Evolutionary conservation across 2,329 filamentous ascomycete species (phyloP).

Genomic region (Exophiala sp.): DNA sequence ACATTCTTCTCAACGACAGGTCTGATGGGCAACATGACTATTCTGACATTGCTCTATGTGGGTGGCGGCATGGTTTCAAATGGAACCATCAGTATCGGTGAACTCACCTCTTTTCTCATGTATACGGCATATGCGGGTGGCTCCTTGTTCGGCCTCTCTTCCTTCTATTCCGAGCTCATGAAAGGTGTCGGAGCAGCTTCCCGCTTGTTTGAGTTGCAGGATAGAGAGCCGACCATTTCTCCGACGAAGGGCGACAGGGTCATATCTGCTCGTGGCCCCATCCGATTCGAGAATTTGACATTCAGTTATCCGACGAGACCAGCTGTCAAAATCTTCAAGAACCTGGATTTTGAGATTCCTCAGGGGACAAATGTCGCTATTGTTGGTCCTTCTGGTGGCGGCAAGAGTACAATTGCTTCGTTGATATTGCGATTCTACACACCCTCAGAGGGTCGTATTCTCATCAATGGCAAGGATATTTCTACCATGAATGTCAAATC

Average conservation of each 20-base stretch:
- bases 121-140: constrained; percentile 86
- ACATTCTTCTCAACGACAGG: constrained; percentile 86
- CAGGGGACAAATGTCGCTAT: constrained; percentile 94
- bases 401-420: constrained; percentile 94
- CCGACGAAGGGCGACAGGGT: constrained; percentile 79
- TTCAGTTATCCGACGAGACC: constrained; percentile 95
- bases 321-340: constrained; percentile 85
- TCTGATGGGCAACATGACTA: constrained; percentile 94
- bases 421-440: constrained; percentile 88
- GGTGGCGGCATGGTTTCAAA: constrained; percentile 86
- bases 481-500: constrained; percentile 88
- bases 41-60: constrained; percentile 82
- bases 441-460: constrained; percentile 71
- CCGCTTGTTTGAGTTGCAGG: constrained; percentile 90
- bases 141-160: constrained; percentile 87
- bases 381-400: constrained; percentile 91
- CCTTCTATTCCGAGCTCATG: constrained; percentile 98
- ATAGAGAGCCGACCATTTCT: constrained; percentile 80
- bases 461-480: constrained; percentile 81
- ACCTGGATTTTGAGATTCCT: constrained; percentile 84
- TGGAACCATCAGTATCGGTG: constrained; percentile 82
- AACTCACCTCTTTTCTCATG: constrained; percentile 96
- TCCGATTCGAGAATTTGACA: constrained; percentile 78
- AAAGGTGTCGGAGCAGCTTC: constrained; percentile 97
- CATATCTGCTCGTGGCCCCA: constrained; percentile 78